Conservation (phyloP, 164 flowering plant species). For the Dillenia turbinata region DNA sequence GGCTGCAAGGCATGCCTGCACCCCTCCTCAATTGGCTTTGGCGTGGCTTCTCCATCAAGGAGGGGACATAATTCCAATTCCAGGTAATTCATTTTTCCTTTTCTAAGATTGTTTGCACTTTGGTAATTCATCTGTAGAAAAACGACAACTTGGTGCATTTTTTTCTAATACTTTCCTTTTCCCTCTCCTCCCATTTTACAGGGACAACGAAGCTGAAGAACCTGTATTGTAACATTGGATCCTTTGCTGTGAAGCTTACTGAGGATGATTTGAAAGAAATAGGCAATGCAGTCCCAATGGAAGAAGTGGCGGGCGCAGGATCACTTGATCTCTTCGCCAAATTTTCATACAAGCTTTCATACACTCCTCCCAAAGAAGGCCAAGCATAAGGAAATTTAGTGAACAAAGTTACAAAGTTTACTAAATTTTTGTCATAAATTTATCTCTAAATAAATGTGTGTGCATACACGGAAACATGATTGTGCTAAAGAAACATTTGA, state of each 20-base stretch:
- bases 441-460: too few relatives aligned
- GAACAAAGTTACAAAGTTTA: too few relatives aligned
- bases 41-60: slow-evolving; percentile 38
- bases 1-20: slow-evolving; percentile 27
- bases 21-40: slow-evolving; percentile 31
- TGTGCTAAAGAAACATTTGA: too few relatives aligned
- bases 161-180: background rate
- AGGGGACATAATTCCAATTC: slow-evolving; percentile 32
- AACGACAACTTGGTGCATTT: too few relatives aligned
- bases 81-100: too few relatives aligned
- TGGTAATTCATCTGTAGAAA: background rate
- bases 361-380: slow-evolving; percentile 19
- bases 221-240: slow-evolving; percentile 19
- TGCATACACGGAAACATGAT: too few relatives aligned
- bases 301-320: slow-evolving; percentile 21
- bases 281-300: slow-evolving; percentile 12
- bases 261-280: slow-evolving; percentile 24
- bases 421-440: too few relatives aligned
- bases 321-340: background rate
- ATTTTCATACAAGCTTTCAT: slow-evolving; percentile 17
- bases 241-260: slow-evolving; percentile 19
- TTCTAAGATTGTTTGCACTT: too few relatives aligned
- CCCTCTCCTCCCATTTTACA: slow-evolving; percentile 1
- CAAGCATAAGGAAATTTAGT: background rate
- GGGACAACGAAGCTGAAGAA: slow-evolving; percentile 30